These are phyloP conservation scores for Alternaria ethzedia DNA, from an alignment of 2,329 filamentous ascomycete genomes.

Conservation along the genomic window DNA sequence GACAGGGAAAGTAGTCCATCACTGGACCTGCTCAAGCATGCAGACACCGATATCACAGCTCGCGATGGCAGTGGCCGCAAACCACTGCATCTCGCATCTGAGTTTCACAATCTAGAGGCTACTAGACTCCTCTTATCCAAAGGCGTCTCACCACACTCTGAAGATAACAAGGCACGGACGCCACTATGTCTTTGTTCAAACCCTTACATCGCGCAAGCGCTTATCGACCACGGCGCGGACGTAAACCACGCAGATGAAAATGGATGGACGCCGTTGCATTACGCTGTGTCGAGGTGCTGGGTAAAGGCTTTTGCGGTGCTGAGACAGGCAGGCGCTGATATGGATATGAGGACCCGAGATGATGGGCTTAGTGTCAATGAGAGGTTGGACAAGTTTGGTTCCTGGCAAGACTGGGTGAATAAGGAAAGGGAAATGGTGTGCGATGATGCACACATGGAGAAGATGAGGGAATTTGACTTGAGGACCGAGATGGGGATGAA, in stretches of 20 bases:
- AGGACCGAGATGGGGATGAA: not conserved
- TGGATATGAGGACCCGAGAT: not conserved
- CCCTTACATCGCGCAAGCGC: not conserved
- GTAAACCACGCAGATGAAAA: not conserved
- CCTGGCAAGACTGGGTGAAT: not conserved
- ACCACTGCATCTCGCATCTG: constrained; percentile 5
- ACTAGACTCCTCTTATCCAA: not conserved
- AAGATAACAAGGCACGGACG: not conserved
- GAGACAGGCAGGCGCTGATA: not conserved
- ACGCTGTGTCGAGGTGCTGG: constrained; percentile 1
- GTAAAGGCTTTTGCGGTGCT: not conserved
- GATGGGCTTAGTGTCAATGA: not conserved
- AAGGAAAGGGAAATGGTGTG: not conserved
- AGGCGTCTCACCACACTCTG: not conserved
- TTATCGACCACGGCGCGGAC: not conserved
- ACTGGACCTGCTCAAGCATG: constrained; percentile 13
- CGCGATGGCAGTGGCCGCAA: not conserved
- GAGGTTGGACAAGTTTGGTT: not conserved
- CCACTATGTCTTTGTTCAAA: not conserved
- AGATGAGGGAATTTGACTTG: not conserved
- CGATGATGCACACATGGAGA: not conserved
- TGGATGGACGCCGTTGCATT: constrained; percentile 1
- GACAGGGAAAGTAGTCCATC: constrained; percentile 9
- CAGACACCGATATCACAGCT: not conserved
- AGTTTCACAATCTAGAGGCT: not conserved